Conservation (phyloP, 2,329 filamentous ascomycete genomes). For the Beauveria asiatica region DNA sequence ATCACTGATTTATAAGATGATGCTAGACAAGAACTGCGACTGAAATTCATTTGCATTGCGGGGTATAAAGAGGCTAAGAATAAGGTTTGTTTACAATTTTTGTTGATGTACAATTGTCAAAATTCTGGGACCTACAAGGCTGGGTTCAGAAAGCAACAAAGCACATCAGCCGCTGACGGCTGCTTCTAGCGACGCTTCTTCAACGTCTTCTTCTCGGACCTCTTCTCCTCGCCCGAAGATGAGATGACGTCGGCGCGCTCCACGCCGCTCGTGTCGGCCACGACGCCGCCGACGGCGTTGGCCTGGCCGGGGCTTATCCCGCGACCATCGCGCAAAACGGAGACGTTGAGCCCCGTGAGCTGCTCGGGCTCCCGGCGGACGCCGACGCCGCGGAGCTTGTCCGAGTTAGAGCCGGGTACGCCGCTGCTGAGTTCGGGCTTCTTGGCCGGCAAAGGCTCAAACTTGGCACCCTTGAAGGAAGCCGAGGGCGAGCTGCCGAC, state of each 20-base stretch:
- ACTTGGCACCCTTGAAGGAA: neutral
- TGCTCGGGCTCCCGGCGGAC: slow-evolving; percentile 6
- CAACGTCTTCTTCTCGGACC: neutral
- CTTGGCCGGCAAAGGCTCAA: neutral
- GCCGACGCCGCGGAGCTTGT: slow-evolving; percentile 7
- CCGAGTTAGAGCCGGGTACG: neutral
- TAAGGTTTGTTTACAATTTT: neutral
- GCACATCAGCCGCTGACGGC: neutral
- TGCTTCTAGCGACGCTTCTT: slow-evolving; percentile 9
- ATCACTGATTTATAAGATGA: neutral
- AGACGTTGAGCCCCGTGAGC: neutral
- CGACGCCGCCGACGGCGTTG: slow-evolving; percentile 7
- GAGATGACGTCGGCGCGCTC: slow-evolving; percentile 7
- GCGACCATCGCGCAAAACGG: slow-evolving; percentile 8
- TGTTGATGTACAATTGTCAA: neutral
- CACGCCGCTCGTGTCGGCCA: neutral
- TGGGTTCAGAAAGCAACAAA: neutral
- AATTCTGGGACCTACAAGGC: neutral
- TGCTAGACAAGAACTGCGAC: neutral
- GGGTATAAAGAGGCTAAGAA: neutral
- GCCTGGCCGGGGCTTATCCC: slow-evolving; percentile 9
- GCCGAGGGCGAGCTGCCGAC: neutral
- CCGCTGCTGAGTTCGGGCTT: neutral
- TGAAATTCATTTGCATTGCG: neutral
- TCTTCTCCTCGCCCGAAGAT: slow-evolving; percentile 9